Evolutionary conservation across 1,284 basidiomycete genomes (phyloP).

Genomic region (Ceratobasidium sp.): DNA sequence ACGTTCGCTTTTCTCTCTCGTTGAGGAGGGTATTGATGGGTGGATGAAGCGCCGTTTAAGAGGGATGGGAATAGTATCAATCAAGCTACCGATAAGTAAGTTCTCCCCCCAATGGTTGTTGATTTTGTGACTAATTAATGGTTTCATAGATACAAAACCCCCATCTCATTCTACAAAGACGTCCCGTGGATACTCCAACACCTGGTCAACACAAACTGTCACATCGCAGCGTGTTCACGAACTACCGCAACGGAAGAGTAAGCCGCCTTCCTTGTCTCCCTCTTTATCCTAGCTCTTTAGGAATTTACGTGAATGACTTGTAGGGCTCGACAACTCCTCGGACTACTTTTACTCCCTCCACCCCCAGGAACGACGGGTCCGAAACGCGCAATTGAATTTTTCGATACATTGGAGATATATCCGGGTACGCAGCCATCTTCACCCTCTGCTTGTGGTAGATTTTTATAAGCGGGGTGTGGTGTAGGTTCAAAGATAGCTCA

Average conservation of each 20-base stretch:
- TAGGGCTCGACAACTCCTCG: conserved; percentile 82
- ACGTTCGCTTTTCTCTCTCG: conserved; percentile 51
- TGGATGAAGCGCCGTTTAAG: conserved; percentile 71
- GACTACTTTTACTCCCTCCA: conserved; percentile 74
- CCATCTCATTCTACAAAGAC: conserved; percentile 79
- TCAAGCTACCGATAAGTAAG: conserved; percentile 71
- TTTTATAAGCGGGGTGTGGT: too few relatives aligned
- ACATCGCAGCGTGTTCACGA: conserved; percentile 82
- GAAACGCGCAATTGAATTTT: conserved; percentile 73
- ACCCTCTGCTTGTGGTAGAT: too few relatives aligned
- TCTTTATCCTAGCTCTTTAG: conserved; percentile 16
- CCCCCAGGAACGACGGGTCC: conserved; percentile 59
- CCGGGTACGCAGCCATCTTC: conserved; percentile 69
- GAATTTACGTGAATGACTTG: conserved; percentile 24
- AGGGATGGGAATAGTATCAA: conserved; percentile 70
- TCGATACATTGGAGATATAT: conserved; percentile 88
- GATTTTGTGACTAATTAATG: conserved; percentile 20
- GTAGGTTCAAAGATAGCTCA: conserved; percentile 86
- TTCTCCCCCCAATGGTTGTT: conserved; percentile 40
- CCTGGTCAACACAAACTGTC: conserved; percentile 66
- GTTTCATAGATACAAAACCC: conserved; percentile 64
- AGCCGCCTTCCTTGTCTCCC: conserved; percentile 54
- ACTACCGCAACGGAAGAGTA: conserved; percentile 79
- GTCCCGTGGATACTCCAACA: conserved; percentile 81
- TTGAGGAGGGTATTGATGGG: not conserved